A percentile compares a stretch with the other conserved stretches of the same genome.
Evolutionary conservation across 2,329 filamentous ascomycete genomes (phyloP).

Genomic region (Phialophora tarda): DNA sequence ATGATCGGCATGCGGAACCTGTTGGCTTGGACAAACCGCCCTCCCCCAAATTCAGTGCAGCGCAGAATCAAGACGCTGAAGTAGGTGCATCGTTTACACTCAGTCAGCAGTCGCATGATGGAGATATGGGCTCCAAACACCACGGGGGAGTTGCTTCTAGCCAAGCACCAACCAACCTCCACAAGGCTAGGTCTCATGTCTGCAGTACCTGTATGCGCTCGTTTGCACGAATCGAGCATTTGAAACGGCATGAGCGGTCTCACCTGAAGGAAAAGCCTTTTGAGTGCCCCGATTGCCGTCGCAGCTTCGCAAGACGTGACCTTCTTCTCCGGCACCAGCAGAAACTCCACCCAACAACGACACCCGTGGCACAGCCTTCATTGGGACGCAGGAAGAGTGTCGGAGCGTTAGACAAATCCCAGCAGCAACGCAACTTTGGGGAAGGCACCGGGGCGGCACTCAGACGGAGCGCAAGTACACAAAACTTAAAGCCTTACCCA

Average conservation of each 20-base stretch:
- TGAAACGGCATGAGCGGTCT: not conserved
- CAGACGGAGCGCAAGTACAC: not conserved
- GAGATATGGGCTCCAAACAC: not conserved
- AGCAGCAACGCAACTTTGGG: not conserved
- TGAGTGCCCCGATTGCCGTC: not conserved
- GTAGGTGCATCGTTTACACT: not conserved
- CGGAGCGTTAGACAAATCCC: not conserved
- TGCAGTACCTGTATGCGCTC: not conserved
- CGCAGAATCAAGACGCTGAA: not conserved
- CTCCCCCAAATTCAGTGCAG: not conserved
- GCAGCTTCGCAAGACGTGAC: not conserved
- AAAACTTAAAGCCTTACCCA: not conserved
- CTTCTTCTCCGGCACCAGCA: not conserved
- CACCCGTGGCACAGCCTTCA: not conserved
- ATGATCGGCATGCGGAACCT: not conserved
- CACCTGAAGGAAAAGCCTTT: not conserved
- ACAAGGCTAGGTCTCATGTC: not conserved
- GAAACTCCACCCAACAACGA: not conserved
- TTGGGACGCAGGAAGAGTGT: not conserved
- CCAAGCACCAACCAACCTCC: not conserved
- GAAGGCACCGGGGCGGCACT: no score
- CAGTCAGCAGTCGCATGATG: not conserved
- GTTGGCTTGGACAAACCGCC: not conserved
- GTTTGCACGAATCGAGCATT: not conserved
- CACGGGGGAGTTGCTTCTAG: not conserved